Conservation (phyloP, 1,284 basidiomycete genomes). For the Ganoderma sp. region DNA sequence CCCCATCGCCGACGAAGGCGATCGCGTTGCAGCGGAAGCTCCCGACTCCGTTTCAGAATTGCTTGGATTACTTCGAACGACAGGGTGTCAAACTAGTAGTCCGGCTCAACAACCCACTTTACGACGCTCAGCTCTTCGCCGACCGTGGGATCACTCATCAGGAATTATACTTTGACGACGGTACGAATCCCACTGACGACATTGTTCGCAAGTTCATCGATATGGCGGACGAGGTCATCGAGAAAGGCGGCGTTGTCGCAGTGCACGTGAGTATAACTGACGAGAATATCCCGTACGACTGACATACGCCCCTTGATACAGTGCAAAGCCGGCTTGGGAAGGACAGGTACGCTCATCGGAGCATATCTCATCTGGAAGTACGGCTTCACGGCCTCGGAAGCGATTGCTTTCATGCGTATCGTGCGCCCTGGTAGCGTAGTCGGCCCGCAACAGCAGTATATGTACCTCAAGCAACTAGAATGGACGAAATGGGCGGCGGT, state of each 20-base stretch:
- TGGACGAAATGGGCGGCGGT: slow-evolving; percentile 93
- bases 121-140: slow-evolving; percentile 85
- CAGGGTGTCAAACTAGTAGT: slow-evolving; percentile 91
- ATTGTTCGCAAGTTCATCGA: slow-evolving; percentile 92
- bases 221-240: slow-evolving; percentile 80
- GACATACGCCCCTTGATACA: slow-evolving; percentile 42
- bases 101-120: slow-evolving; percentile 93
- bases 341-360: slow-evolving; percentile 94
- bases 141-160: slow-evolving; percentile 89
- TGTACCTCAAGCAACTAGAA: slow-evolving; percentile 95
- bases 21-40: slow-evolving; percentile 77
- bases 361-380: slow-evolving; percentile 99
- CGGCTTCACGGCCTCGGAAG: slow-evolving; percentile 97
- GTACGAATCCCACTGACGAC: slow-evolving; percentile 95
- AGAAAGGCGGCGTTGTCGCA: slow-evolving; percentile 82
- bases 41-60: slow-evolving; percentile 82
- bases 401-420: slow-evolving; percentile 98
- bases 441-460: slow-evolving; percentile 92
- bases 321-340: slow-evolving; percentile 93
- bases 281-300: slow-evolving; percentile 28
- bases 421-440: slow-evolving; percentile 96
- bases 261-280: slow-evolving; percentile 71
- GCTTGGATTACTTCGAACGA: slow-evolving; percentile 91
- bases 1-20: slow-evolving; percentile 39
- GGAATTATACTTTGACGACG: slow-evolving; percentile 97